A percentile compares a stretch with the other conserved stretches of the same genome.
Conservation (phyloP, 1,139 yeast genomes). For the Taphrina confusa region DNA sequence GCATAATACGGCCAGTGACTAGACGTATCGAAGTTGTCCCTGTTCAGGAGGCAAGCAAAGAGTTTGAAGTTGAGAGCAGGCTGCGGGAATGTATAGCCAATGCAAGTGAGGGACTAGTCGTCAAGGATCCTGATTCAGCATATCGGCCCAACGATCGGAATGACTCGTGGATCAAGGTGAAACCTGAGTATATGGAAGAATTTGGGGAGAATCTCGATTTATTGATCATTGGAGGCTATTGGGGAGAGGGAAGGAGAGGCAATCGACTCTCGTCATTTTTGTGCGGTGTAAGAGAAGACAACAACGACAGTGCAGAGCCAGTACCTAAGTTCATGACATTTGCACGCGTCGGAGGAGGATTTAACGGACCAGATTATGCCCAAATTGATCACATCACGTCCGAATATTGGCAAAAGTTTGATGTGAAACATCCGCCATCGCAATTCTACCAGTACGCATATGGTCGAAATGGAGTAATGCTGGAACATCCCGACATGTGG, state of each 20-base stretch:
- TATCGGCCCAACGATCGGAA: slow-evolving; percentile 65
- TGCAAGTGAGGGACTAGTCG: slow-evolving; percentile 78
- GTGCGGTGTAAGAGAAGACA: slow-evolving; percentile 62
- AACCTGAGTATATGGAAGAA: slow-evolving; percentile 84
- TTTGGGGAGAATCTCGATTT: slow-evolving; percentile 86
- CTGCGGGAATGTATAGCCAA: slow-evolving; percentile 61
- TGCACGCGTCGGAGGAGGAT: slow-evolving; percentile 83
- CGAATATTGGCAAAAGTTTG: slow-evolving; percentile 61
- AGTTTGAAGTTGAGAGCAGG: slow-evolving; percentile 53
- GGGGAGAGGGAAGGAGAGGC: slow-evolving; percentile 59
- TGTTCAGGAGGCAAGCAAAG: slow-evolving; percentile 23
- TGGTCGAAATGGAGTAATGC: slow-evolving; percentile 41
- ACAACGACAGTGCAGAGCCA: slow-evolving; percentile 43
- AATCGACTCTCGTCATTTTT: slow-evolving; percentile 58
- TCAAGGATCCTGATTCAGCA: slow-evolving; percentile 63
- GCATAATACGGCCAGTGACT: slow-evolving; percentile 54
- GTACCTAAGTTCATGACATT: slow-evolving; percentile 56
- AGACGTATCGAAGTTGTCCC: slow-evolving; percentile 60
- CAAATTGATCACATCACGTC: slow-evolving; percentile 57
- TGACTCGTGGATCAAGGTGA: slow-evolving; percentile 76
- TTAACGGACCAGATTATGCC: slow-evolving; percentile 62
- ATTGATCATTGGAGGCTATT: slow-evolving; percentile 72
- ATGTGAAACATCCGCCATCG: slow-evolving; percentile 46
- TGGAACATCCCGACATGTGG: slow-evolving; percentile 68
- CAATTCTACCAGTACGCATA: slow-evolving; percentile 59